Conservation (phyloP, 768 basidiomycete species). For the Russula sp. region DNA sequence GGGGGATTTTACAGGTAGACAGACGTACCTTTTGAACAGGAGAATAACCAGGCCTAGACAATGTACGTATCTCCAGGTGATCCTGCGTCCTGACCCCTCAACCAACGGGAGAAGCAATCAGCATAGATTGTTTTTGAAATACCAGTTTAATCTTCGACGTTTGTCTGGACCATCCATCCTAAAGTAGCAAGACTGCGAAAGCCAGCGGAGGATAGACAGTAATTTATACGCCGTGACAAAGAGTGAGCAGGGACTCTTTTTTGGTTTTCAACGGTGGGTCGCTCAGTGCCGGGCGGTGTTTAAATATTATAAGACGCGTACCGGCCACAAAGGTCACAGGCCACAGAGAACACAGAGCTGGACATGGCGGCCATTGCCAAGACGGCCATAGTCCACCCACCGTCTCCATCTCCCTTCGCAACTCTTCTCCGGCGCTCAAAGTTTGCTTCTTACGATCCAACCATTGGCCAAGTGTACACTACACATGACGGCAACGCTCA, state of each 20-base stretch:
- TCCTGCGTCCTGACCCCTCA: conserved; percentile 87
- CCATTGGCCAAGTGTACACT: conserved; percentile 72
- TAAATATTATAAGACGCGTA: background rate
- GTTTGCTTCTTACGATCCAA: conserved; percentile 73
- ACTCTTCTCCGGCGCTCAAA: conserved; percentile 74
- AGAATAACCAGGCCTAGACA: conserved; percentile 23
- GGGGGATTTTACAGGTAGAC: conserved; percentile 3
- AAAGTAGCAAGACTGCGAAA: conserved; percentile 32
- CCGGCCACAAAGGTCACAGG: background rate
- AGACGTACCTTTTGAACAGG: conserved; percentile 30
- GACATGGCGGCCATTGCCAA: conserved; percentile 18
- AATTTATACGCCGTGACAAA: conserved; percentile 73
- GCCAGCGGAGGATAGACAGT: conserved; percentile 56
- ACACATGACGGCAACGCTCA: conserved; percentile 62
- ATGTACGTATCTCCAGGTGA: conserved; percentile 83
- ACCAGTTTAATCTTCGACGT: conserved; percentile 63
- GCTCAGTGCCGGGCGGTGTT: conserved; percentile 13
- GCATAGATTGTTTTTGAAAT: conserved; percentile 92
- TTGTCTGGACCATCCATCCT: conserved; percentile 86
- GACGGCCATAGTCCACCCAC: conserved; percentile 20
- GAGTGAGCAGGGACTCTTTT: conserved; percentile 18
- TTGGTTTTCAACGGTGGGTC: background rate
- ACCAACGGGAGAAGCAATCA: conserved; percentile 86
- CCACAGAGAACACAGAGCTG: background rate
- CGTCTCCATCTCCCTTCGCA: conserved; percentile 62